phyloP scores from a whole-genome alignment of 2,329 filamentous ascomycete species.

The Didymella keratinophila region DNA sequence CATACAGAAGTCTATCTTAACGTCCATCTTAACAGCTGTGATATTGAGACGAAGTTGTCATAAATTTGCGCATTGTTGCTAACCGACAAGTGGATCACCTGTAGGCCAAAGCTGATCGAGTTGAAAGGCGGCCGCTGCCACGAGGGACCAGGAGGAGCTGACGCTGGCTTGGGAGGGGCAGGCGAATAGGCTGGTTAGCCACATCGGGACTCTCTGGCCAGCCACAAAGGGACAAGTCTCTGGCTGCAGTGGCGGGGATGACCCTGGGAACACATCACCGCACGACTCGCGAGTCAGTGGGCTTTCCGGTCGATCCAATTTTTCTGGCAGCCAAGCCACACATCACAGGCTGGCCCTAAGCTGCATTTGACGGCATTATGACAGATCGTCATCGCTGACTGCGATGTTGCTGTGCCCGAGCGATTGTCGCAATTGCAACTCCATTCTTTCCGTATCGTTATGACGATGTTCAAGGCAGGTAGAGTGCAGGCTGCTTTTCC shows the following conservation, averaged over 20 bases:
- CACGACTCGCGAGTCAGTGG: constrained; percentile 15
- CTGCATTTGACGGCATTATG: constrained; percentile 5
- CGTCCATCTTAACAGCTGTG: constrained; percentile 2
- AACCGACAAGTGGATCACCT: neutral
- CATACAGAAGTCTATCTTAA: constrained; percentile 18
- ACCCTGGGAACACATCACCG: constrained; percentile 20
- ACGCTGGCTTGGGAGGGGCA: constrained; percentile 16
- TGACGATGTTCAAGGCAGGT: neutral
- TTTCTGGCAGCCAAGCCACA: constrained; percentile 10
- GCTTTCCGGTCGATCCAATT: constrained; percentile 23
- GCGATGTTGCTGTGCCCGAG: constrained; percentile 3
- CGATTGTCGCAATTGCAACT: neutral
- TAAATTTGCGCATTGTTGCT: neutral
- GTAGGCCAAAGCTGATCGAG: neutral
- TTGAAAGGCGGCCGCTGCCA: constrained; percentile 8
- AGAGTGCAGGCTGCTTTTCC: constrained; percentile 1
- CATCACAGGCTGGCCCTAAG: neutral
- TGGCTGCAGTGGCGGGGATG: constrained; percentile 7
- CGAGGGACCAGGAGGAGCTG: constrained; percentile 9
- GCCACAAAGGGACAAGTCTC: constrained; percentile 9
- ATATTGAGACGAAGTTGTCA: neutral
- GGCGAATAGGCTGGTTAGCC: constrained; percentile 8
- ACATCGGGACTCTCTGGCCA: constrained; percentile 4
- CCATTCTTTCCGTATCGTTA: neutral
- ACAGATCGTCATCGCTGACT: constrained; percentile 4